These are phyloP conservation scores for Oxytropis ochrocephala DNA, from an alignment of 306 rosid species.

Conservation along the genomic window DNA sequence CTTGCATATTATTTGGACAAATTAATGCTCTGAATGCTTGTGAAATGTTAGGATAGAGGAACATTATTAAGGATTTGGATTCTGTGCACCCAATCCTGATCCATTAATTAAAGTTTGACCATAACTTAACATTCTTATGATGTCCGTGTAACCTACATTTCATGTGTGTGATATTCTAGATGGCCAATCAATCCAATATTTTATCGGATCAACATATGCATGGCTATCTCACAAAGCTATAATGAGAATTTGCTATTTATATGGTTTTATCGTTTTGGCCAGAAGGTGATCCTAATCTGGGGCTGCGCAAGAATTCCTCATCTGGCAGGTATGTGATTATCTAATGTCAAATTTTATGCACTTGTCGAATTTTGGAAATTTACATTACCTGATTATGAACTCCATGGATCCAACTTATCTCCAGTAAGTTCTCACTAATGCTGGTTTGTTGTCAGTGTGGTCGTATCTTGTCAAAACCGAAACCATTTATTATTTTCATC, in stretches of 20 bases:
- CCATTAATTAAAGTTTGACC: background rate
- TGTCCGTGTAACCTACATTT: background rate
- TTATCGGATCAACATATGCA: too few relatives aligned
- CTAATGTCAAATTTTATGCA: slow-evolving; percentile 11
- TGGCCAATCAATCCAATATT: too few relatives aligned
- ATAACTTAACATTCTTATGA: background rate
- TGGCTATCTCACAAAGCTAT: too few relatives aligned
- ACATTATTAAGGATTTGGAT: too few relatives aligned
- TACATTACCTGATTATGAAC: background rate
- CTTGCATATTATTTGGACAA: background rate
- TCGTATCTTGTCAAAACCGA: background rate
- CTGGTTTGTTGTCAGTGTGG: background rate
- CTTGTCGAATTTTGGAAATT: slow-evolving; percentile 6
- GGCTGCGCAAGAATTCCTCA: slow-evolving; percentile 90
- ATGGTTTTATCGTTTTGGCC: slow-evolving; percentile 90
- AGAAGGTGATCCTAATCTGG: slow-evolving; percentile 86
- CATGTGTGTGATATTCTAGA: background rate
- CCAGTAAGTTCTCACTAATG: too few relatives aligned
- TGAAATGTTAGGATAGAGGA: background rate
- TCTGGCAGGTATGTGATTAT: slow-evolving; percentile 73
- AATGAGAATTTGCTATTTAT: slow-evolving; percentile 88
- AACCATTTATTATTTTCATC: background rate
- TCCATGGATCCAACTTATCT: slow-evolving; percentile 2
- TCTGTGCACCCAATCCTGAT: too few relatives aligned
- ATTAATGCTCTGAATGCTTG: background rate